Evolutionary conservation across 345 rosid species (phyloP), one percentile per base, ranked within the genome.

Genomic region (Eucalyptus coolabah): DNA sequence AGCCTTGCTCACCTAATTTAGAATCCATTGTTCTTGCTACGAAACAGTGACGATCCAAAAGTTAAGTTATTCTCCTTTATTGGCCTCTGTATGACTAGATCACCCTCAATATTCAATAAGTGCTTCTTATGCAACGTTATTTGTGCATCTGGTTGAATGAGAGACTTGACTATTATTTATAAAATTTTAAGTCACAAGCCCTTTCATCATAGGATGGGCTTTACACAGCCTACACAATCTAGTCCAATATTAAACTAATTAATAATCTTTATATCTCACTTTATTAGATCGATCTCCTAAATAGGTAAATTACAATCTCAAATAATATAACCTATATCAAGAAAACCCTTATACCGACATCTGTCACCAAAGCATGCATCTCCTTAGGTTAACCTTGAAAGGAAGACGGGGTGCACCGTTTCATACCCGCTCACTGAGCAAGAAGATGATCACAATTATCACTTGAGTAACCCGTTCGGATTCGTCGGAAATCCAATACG

Each of bases 151-250:
- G 11, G 26, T 53, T 53, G 0, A 53, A 53, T 53, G 2, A 53
- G 11, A 53, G 0, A 53, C 59, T 19, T 53, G 2, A 53, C 0
- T 0, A 53, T 53, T 19, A 53, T 19, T 53, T 53, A 53, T 53
- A 53, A 0, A 53, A 53, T 53, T 19, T 53, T 53, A 53, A 53
- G 10, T 0, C 59, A 53, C 59, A 53, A 8, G 5, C 26, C 26
- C 24, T 53, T 1, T 19, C 26, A 53, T 19, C 11, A 53, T 0
- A 53, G 11, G 5, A 53, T 53, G 26, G 0, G 59, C 2, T 53
- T 53, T 53, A 19, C 59, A 0, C 5, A 0, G 11, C 54, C 2
- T 0, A 0, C 59, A 8, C 26, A 53, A 53, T 0, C 1, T 19
- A 8, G 59, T 19, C 2, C 5, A 53, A 8, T 53, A 8, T 53